Base-by-base conservation (phyloP, 164 flowering plant genomes). In the Nymphaea thermarum region DNA sequence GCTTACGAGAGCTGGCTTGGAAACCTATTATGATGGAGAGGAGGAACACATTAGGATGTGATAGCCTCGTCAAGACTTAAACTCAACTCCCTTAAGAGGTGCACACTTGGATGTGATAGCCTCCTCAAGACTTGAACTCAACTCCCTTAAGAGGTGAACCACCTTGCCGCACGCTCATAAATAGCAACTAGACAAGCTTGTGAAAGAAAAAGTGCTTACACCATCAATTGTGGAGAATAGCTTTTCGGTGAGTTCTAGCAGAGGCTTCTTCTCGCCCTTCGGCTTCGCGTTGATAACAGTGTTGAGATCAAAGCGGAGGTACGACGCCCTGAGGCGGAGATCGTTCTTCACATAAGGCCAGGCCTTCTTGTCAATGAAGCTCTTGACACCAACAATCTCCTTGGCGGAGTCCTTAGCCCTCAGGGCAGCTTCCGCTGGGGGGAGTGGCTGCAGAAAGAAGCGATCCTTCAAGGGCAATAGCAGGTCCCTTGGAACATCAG, bases 281-380 rank as follows among this genome's bases (percentile, higher is more conserved):
- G 99, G 77, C 81, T 86, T 88, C 5, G 92, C 74, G 8, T 93
- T 67, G 62, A 91, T 90, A 70, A 89, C 72, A 15, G 93, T 91
- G 79, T 94, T 91, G 79, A 94, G 96, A 68, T 94, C 98, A 55
- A 62, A 93, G 15, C 97, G 92, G 45, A 93, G 97, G 63, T 91
- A 91, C 25, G 17, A 55, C 0, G 97, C 91, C 80, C 17, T 86
- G 43, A 70, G 74, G 17, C 98, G 95, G 42, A 94, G 96, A 68
- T 91, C 96, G 17, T 80, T 88, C 71, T 80, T 90, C 43, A 94
- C 98, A 41, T 84, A 89, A 0, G 98, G 93, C 97, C 98, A 91
- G 2, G 88, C 88, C 80, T 90, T 94, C 85, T 91, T 89, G 78
- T 87, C 91, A 44, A 91, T 94, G 5, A 82, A 68, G 18, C 11